A percentile compares a stretch with the other conserved stretches of the same genome.
Conservation (phyloP, 1,284 basidiomycete genomes). For the Moesziomyces globuligerus region DNA sequence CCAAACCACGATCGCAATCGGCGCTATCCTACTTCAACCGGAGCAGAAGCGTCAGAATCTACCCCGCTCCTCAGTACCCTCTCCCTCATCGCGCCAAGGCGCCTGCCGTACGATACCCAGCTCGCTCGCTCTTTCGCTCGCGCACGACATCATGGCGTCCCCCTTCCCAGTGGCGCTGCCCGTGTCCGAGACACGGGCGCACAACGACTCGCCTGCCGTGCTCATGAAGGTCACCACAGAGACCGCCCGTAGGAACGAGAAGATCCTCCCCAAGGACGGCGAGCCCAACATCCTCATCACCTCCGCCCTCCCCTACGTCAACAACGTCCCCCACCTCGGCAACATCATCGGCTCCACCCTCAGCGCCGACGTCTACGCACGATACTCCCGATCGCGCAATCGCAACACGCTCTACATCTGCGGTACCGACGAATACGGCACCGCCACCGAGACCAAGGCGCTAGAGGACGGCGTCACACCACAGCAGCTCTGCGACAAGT, state of each 20-base stretch:
- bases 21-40: neutral
- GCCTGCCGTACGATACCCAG: neutral
- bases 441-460: slow-evolving; percentile 96
- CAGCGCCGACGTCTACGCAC: slow-evolving; percentile 94
- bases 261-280: slow-evolving; percentile 59
- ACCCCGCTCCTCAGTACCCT: neutral
- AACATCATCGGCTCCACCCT: slow-evolving; percentile 98
- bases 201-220: slow-evolving; percentile 44
- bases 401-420: slow-evolving; percentile 79
- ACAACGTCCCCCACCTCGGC: slow-evolving; percentile 98
- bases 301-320: slow-evolving; percentile 94
- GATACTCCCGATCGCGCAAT: slow-evolving; percentile 75
- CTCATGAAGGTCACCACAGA: slow-evolving; percentile 61
- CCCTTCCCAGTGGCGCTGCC: slow-evolving; percentile 60
- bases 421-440: slow-evolving; percentile 99
- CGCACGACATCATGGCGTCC: slow-evolving; percentile 60
- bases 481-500: slow-evolving; percentile 90
- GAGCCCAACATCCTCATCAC: slow-evolving; percentile 78
- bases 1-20: neutral
- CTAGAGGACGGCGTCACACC: slow-evolving; percentile 91
- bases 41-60: neutral
- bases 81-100: neutral
- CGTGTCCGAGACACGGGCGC: slow-evolving; percentile 42
- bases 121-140: too few relatives aligned
- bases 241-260: slow-evolving; percentile 43